phyloP scores from a whole-genome alignment of 108 stramenopile genomes.

The Skeletonema menzelii region DNA sequence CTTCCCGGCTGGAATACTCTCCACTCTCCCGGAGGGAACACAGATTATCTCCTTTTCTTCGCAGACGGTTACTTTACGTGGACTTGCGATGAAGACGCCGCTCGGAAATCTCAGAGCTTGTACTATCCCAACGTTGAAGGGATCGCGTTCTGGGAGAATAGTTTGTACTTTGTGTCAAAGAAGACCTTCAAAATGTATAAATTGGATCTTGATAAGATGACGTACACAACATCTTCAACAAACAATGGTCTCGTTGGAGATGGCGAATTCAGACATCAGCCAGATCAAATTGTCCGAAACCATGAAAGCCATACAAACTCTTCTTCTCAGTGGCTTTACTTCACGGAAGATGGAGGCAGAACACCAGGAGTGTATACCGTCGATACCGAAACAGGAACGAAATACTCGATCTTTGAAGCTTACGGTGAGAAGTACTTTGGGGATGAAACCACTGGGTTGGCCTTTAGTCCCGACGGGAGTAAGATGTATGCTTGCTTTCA shows the following conservation, averaged over 20 bases:
- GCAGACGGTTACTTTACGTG: conserved; percentile 26
- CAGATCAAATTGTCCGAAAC: conserved; percentile 58
- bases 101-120: conserved; percentile 24
- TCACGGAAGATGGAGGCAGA: conserved; percentile 71
- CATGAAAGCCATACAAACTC: conserved; percentile 11
- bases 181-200: conserved; percentile 21
- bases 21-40: conserved; percentile 24
- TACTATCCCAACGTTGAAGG: conserved; percentile 53
- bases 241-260: conserved; percentile 5
- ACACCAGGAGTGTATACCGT: conserved; percentile 46
- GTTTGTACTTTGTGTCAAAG: conserved; percentile 59
- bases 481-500: conserved; percentile 33
- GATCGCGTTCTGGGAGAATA: conserved; percentile 23
- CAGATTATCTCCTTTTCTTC: conserved; percentile 32
- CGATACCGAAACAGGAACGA: conserved; percentile 1
- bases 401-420: conserved; percentile 51
- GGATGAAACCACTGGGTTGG: conserved; percentile 71
- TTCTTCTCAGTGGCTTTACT: conserved; percentile 46
- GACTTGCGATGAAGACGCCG: conserved; percentile 29
- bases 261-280: conserved; percentile 40
- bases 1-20: conserved; percentile 39
- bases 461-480: conserved; percentile 65
- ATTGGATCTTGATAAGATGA: conserved; percentile 41
- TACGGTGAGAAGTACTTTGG: conserved; percentile 9
- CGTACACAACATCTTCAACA: conserved; percentile 17